phyloP scores from a whole-genome alignment of 2,329 filamentous ascomycete species.

The Botrytis fabae region DNA sequence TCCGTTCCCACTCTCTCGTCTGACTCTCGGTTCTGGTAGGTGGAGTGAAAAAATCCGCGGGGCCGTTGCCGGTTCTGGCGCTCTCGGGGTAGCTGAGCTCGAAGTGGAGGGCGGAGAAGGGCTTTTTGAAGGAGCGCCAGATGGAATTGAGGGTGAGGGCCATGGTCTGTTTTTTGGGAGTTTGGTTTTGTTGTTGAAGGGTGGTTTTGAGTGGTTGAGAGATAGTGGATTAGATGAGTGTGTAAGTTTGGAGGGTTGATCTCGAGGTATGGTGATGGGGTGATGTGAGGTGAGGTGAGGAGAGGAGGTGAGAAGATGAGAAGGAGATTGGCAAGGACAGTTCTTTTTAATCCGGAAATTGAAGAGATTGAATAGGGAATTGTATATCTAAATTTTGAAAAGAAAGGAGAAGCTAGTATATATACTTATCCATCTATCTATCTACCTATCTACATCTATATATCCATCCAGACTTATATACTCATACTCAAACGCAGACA shows the following conservation, averaged over 20 bases:
- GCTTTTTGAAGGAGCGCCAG: neutral
- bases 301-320: neutral
- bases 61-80: neutral
- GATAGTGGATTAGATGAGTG: neutral
- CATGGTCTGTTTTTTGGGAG: neutral
- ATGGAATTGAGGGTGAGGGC: neutral
- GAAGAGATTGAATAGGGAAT: neutral
- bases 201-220: neutral
- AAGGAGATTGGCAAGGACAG: neutral
- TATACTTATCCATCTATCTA: neutral
- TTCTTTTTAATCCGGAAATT: neutral
- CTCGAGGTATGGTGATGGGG: neutral
- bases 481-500: neutral
- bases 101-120: neutral
- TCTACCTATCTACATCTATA: neutral
- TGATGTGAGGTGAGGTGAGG: neutral
- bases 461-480: no score
- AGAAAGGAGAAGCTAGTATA: neutral
- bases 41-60: constrained; percentile 1
- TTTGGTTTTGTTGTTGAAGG: neutral
- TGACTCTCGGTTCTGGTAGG: neutral
- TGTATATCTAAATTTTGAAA: neutral
- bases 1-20: constrained; percentile 8
- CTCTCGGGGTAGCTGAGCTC: constrained; percentile 4
- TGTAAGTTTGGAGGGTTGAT: neutral